Evolutionary conservation across 192 early-diverging fungal species (phyloP).

Genomic region (Rhizoclosmatium globosum): DNA sequence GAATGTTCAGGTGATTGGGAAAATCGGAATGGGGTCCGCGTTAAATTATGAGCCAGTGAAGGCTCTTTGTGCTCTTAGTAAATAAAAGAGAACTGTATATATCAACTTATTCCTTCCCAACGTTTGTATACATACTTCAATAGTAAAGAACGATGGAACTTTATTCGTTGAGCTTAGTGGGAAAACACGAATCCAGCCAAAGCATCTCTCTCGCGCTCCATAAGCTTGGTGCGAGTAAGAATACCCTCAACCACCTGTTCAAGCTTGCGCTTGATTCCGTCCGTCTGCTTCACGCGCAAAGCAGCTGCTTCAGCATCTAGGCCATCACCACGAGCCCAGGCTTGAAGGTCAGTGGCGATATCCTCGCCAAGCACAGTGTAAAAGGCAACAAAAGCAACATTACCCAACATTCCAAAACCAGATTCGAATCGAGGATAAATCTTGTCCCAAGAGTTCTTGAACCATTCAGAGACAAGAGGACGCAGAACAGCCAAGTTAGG

Average conservation of each 20-base stretch:
- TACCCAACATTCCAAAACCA: neutral
- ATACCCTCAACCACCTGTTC: constrained; percentile 5
- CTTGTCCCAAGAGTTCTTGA: constrained; percentile 22
- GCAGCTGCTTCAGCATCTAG: constrained; percentile 23
- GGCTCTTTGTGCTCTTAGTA: neutral
- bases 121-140: too few species aligned
- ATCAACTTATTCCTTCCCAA: too few species aligned
- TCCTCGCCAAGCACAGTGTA: constrained; percentile 1
- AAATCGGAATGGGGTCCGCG: constrained; percentile 32
- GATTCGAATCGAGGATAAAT: constrained; percentile 11
- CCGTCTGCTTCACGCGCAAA: constrained; percentile 21
- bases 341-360: neutral
- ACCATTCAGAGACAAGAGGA: constrained; percentile 33
- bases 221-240: neutral
- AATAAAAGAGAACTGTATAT: too few species aligned
- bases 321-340: constrained; percentile 22
- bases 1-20: constrained; percentile 38
- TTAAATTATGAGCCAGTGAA: constrained; percentile 23
- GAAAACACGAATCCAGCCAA: neutral
- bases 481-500: neutral
- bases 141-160: too few species aligned
- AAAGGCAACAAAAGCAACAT: neutral
- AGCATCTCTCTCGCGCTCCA: constrained; percentile 4
- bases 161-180: too few species aligned
- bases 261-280: neutral